Conservation (phyloP, 176 grass and related monocot species). For the Cenchrus americanus region DNA sequence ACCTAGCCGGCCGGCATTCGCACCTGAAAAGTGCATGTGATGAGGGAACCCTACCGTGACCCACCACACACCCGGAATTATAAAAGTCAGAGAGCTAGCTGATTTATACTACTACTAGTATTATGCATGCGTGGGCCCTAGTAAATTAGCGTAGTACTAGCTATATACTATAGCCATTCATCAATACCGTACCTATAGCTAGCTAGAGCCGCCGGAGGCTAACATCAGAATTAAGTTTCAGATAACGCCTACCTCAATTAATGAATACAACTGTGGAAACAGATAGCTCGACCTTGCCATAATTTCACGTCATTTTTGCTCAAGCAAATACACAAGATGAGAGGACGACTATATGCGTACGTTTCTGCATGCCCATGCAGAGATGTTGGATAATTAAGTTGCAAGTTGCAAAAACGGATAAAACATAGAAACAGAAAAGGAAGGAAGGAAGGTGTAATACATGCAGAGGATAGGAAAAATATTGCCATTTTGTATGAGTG, state of each 20-base stretch:
- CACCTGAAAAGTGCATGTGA: conserved; percentile 41
- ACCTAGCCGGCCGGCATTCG: conserved; percentile 37
- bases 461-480: no score
- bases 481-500: no score
- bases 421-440: no score
- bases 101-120: no score
- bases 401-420: background rate
- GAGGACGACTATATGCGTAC: background rate
- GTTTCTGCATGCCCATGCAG: background rate
- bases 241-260: conserved; percentile 14
- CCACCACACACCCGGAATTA: conserved; percentile 21
- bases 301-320: background rate
- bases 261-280: background rate
- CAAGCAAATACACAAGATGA: background rate
- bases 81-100: conserved; percentile 14
- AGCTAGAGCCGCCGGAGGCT: background rate
- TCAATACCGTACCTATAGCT: background rate
- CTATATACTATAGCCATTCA: background rate
- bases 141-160: conserved; percentile 6
- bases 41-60: conserved; percentile 39
- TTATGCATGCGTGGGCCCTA: background rate
- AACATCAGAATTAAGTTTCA: background rate
- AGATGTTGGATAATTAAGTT: background rate
- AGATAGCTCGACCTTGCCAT: background rate
- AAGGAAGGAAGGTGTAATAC: no score